Conservation (phyloP, 805 yeast species). For the Jamesozyma lodderae region DNA sequence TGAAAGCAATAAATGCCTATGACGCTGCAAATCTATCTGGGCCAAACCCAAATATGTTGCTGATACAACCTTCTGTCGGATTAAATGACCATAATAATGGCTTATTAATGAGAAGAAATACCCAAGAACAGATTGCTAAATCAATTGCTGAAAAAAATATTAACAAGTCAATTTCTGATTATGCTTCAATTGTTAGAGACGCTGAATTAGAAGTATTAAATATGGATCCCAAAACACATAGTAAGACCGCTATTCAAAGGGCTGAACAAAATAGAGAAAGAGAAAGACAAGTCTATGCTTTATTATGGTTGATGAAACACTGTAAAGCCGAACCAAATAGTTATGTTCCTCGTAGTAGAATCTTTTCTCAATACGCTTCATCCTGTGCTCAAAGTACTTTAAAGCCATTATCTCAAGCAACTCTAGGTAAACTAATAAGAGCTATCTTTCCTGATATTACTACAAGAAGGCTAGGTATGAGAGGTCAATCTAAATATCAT, state of each 20-base stretch:
- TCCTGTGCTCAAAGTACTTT: constrained; percentile 45
- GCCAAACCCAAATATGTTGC: not conserved
- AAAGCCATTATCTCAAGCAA: constrained; percentile 60
- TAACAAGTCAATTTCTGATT: constrained; percentile 32
- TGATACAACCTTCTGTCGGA: not conserved
- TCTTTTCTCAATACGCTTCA: constrained; percentile 56
- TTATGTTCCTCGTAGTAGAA: constrained; percentile 52
- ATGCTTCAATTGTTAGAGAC: constrained; percentile 35
- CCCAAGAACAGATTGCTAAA: constrained; percentile 23
- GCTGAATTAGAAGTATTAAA: constrained; percentile 30
- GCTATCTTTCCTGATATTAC: constrained; percentile 53
- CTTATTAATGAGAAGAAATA: constrained; percentile 8
- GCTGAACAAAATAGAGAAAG: constrained; percentile 38
- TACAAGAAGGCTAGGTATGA: constrained; percentile 68
- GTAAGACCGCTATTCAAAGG: constrained; percentile 20
- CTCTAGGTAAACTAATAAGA: constrained; percentile 67
- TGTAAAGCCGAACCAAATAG: constrained; percentile 42
- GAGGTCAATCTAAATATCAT: constrained; percentile 75
- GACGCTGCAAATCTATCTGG: too few relatives aligned
- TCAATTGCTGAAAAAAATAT: constrained; percentile 21
- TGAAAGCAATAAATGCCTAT: not conserved
- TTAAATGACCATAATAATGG: not conserved
- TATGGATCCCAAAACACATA: constrained; percentile 21
- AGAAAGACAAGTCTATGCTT: constrained; percentile 67
- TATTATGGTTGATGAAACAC: constrained; percentile 64